phyloP scores from a whole-genome alignment of 306 rosid species.

The Acacia melanoxylon region DNA sequence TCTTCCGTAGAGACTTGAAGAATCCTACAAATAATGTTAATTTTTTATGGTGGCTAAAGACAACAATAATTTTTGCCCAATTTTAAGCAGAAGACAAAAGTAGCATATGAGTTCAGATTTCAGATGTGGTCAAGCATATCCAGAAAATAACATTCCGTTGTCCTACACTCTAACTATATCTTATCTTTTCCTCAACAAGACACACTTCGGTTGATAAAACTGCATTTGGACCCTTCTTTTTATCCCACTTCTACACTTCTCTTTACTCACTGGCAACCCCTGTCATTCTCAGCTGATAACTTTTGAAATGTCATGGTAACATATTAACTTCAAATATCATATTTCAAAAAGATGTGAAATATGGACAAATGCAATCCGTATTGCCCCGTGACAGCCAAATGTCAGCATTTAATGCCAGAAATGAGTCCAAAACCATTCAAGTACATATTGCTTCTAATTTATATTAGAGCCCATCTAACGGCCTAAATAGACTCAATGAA shows the following conservation, averaged over 20 bases:
- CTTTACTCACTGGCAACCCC: neutral
- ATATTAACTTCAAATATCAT: neutral
- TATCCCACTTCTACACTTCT: neutral
- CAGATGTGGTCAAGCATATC: neutral
- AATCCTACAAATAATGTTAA: constrained; percentile 50
- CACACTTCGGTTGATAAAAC: neutral
- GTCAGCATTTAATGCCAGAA: neutral
- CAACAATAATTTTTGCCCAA: neutral
- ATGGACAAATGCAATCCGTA: neutral
- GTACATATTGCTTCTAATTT: neutral
- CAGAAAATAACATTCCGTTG: neutral
- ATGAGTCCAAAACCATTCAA: neutral
- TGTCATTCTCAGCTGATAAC: neutral
- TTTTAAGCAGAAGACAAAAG: neutral
- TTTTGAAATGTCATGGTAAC: neutral
- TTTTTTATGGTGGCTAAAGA: neutral
- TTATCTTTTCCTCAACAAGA: neutral
- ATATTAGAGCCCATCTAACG: neutral
- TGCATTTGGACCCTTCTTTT: neutral
- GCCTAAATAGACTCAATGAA: neutral
- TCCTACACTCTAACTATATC: neutral
- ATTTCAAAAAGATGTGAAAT: neutral
- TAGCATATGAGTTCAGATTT: neutral
- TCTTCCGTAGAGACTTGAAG: constrained; percentile 60
- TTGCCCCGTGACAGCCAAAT: neutral